Conservation (phyloP, 139 green algal species). For the Chlorella sp. region DNA sequence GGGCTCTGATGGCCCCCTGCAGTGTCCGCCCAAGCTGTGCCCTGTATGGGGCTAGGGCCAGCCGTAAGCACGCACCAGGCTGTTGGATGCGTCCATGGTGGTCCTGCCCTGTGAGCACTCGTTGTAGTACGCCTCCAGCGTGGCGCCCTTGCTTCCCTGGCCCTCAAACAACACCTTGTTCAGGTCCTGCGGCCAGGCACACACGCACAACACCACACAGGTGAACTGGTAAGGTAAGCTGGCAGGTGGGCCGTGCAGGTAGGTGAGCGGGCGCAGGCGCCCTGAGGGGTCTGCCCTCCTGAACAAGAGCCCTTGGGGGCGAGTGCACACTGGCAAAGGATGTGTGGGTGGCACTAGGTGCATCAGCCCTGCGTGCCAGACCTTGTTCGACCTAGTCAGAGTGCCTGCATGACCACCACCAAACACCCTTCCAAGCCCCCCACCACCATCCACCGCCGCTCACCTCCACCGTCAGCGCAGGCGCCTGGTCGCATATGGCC, state of each 20-base stretch:
- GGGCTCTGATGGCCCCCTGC: too few relatives aligned
- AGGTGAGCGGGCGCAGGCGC: too few relatives aligned
- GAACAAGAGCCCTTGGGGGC: too few relatives aligned
- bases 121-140: conserved; percentile 27
- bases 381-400: too few relatives aligned
- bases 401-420: too few relatives aligned
- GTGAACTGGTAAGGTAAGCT: too few relatives aligned
- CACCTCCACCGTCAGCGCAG: neutral
- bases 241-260: too few relatives aligned
- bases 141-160: neutral
- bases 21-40: neutral
- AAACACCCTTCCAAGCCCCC: neutral
- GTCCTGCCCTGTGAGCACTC: conserved; percentile 24
- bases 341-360: too few relatives aligned
- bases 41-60: too few relatives aligned
- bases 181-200: conserved; percentile 11
- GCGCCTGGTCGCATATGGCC: neutral
- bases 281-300: too few relatives aligned
- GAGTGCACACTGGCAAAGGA: too few relatives aligned
- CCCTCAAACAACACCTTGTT: conserved; percentile 22
- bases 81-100: conserved; percentile 24
- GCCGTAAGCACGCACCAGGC: conserved; percentile 4
- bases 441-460: neutral
- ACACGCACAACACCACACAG: neutral
- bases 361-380: too few relatives aligned